phyloP scores from a whole-genome alignment of 371 early-diverging fungal genomes.

The Circinella umbellata region DNA sequence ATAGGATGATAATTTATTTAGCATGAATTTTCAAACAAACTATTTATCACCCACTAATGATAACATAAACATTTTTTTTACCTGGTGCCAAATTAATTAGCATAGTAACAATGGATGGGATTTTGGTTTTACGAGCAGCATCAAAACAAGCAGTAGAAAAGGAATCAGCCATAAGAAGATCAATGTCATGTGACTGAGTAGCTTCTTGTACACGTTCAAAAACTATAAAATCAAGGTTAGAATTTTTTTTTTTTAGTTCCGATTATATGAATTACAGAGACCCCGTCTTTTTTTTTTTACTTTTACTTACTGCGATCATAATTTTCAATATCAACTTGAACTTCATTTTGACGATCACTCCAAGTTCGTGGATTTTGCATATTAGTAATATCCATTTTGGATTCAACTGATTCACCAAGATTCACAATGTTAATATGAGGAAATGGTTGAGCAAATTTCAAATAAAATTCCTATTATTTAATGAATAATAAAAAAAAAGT shows the following conservation, averaged over 20 bases:
- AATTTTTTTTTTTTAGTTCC: neutral
- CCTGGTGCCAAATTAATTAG: slow-evolving; percentile 14
- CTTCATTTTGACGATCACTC: neutral
- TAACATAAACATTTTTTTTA: neutral
- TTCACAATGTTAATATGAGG: slow-evolving; percentile 16
- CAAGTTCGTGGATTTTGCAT: neutral
- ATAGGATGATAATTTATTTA: neutral
- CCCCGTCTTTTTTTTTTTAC: neutral
- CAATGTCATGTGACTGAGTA: slow-evolving; percentile 5
- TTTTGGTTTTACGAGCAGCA: slow-evolving; percentile 5
- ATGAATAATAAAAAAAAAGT: neutral
- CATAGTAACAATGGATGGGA: slow-evolving; percentile 17
- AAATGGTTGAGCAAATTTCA: slow-evolving; percentile 20
- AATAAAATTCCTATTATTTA: slow-evolving; percentile 24
- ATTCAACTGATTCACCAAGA: slow-evolving; percentile 14
- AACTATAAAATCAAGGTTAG: slow-evolving; percentile 8
- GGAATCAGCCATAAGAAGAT: slow-evolving; percentile 20
- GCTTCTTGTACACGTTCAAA: slow-evolving; percentile 2
- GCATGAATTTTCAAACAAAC: too few species aligned
- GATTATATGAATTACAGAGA: neutral
- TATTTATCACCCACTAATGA: too few species aligned
- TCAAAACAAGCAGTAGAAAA: slow-evolving; percentile 13
- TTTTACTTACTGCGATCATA: neutral
- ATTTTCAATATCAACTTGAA: neutral
- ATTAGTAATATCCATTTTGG: neutral